Evolutionary conservation across 805 yeast genomes (phyloP).

Genomic region (Ogataea wickerhamii): DNA sequence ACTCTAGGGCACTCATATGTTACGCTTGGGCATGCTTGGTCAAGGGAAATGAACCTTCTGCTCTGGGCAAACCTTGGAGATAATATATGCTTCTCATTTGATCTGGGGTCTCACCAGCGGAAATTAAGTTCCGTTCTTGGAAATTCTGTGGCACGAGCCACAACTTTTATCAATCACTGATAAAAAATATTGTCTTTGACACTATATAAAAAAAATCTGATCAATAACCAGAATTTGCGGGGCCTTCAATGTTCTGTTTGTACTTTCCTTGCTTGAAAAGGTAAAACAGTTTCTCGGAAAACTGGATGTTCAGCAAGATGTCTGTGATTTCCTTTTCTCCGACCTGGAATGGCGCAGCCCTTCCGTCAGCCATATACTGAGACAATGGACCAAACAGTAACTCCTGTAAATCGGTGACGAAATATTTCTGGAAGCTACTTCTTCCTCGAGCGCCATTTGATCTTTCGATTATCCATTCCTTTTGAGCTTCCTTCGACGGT

Average conservation of each 20-base stretch:
- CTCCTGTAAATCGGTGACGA: conserved; percentile 3
- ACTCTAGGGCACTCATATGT: conserved; percentile 1
- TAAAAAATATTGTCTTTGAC: no score
- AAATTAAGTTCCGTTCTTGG: not conserved
- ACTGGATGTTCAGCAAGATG: conserved; percentile 1
- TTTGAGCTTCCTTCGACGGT: conserved; percentile 4
- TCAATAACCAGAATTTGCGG: conserved; percentile 1
- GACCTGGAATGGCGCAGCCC: conserved; percentile 1
- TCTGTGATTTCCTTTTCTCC: conserved; percentile 2
- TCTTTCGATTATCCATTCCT: conserved; percentile 3
- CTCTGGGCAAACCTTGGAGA: not conserved
- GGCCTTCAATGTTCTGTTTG: conserved; percentile 3
- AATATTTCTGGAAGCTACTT: conserved; percentile 3
- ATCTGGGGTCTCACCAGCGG: not conserved
- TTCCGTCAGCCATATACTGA: conserved; percentile 4
- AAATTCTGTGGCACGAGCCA: conserved; percentile 3
- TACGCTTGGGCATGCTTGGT: conserved; percentile 1
- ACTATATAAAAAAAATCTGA: conserved; percentile 1
- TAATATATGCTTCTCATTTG: conserved; percentile 1
- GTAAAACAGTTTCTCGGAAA: conserved; percentile 3
- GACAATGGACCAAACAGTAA: conserved; percentile 3
- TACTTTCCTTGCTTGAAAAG: conserved; percentile 4
- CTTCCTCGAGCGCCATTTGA: conserved; percentile 2
- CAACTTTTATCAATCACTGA: conserved; percentile 2
- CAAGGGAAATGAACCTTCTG: not conserved